Evolutionary conservation across 176 grass and related monocot genomes (phyloP), one percentile per base, ranked within the genome.

Genomic region (Calamus simplicifolius): DNA sequence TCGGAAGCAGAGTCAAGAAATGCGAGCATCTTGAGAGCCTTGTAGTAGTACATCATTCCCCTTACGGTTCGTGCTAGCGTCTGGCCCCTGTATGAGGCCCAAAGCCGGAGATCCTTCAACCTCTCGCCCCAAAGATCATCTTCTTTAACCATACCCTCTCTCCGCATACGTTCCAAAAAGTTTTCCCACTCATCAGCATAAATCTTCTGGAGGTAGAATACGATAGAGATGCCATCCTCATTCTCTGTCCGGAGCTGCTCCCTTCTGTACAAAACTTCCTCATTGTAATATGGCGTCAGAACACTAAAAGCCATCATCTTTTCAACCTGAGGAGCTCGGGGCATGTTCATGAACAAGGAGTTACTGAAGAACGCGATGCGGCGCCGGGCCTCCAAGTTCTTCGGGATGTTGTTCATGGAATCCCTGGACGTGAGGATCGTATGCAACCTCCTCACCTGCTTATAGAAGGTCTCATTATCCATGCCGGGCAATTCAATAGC

Each of bases 21-120:
- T 25, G 87, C 64, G 68, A 97, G 84, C 84, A 97, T 97, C 81
- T 97, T 97, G 54, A 97, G 92, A 77, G 92, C 84, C 63, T 77
- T 97, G 83, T 97, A 81, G 48, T 97, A 91, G 78, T 97, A 97
- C 92, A 97, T 97, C 92, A 97, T 97, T 71, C 92, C 92, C 66
- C 92, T 80, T 27, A 91, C 92, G 30, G 92, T 97, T 18, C 87
- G 64, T 50, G 87, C 66, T 59, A 97, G 84, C 26, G 92, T 97
- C 58, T 97, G 92, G 7, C 92, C 92, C 67, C 87, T 90, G 72
- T 97, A 91, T 1, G 92, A 97, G 71, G 92, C 84, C 92, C 92
- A 97, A 72, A 97, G 86, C 67, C 84, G 79, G 23, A 97, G 82
- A 70, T 97, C 87, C 63, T 71, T 74, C 57, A 66, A 88, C 59